phyloP scores from a whole-genome alignment of 2,329 filamentous ascomycete genomes.

The Fusarium azukiicola region DNA sequence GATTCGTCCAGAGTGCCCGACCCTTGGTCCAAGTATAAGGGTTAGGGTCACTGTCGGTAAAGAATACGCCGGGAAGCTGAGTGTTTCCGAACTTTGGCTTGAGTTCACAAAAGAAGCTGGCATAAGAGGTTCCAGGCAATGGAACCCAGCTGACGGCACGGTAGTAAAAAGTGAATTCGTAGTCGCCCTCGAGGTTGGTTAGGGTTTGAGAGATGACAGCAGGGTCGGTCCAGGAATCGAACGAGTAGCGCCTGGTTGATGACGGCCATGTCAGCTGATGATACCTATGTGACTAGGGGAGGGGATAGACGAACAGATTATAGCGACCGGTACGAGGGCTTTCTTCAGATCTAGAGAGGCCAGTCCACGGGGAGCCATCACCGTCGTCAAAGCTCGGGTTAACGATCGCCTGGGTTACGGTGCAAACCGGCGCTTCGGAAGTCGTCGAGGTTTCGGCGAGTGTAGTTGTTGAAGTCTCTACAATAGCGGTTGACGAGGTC shows the following conservation, averaged over 20 bases:
- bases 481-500: background rate
- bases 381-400: conserved; percentile 20
- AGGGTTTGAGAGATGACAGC: background rate
- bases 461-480: background rate
- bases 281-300: too few relatives aligned
- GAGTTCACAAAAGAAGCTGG: too few relatives aligned
- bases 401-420: background rate
- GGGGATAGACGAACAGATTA: background rate
- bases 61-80: too few relatives aligned
- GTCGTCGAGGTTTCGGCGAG: background rate
- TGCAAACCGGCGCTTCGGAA: background rate
- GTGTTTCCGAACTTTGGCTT: too few relatives aligned
- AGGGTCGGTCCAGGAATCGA: background rate
- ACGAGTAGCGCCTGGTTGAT: background rate
- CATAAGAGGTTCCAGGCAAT: too few relatives aligned
- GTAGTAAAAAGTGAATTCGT: background rate
- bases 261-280: background rate
- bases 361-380: conserved; percentile 8
- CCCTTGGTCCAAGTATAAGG: too few relatives aligned
- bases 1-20: too few relatives aligned
- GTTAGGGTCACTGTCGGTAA: too few relatives aligned
- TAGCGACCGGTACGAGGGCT: background rate
- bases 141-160: background rate
- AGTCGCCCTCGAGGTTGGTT: conserved; percentile 5
- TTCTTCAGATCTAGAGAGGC: background rate